Evolutionary conservation across 78 protist species (phyloP), one percentile per base, ranked within the genome.

Genomic region (Goniomonas avonlea): DNA sequence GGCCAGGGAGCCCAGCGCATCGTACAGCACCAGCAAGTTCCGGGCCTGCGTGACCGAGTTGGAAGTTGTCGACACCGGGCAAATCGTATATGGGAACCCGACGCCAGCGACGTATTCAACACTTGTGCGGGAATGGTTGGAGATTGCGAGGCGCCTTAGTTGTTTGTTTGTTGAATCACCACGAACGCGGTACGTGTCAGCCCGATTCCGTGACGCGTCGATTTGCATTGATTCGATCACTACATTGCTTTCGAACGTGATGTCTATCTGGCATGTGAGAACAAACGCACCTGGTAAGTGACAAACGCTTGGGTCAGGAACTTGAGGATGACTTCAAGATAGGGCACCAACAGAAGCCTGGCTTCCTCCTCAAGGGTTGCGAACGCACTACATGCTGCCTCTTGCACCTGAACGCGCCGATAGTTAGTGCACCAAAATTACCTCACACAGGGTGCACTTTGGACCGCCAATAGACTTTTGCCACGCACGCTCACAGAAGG

Each of bases 351-450:
- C 53, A n/a, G 17, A 13, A 3, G 31, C 5, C 34, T 69, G 20
- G 90, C 82, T n/a, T 85, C 86, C 43, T 90, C 96, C 71, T 83
- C 90, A 20, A 92, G 40, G 25, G 86, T 84, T n/a, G 92, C 91
- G 59, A 92, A 86, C 31, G 96, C 90, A 15, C 81, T 73, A 79
- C 93, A 91, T 15, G 96, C 94, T 1, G 96, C 93, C 75, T 92
- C 93, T 59, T 92, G 95, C 34, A 92, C 92, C 40, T 53, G 35
- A 8, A 5, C 23, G 23, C 58, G 32, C 17, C 58, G 58, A 20
- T 48, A 20, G 23, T n/a, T n/a, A 48, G 23, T 20, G 17, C 23
- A 48, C 58, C 23, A 23, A 20, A 1, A 20, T 8, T n/a, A 8
- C 5, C 58, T n/a, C 58, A 48, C 58, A 20, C 2, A 7, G 32